These are phyloP conservation scores for Leucosporidium yakuticum DNA, from an alignment of 768 basidiomycete species.

Conservation along the genomic window DNA sequence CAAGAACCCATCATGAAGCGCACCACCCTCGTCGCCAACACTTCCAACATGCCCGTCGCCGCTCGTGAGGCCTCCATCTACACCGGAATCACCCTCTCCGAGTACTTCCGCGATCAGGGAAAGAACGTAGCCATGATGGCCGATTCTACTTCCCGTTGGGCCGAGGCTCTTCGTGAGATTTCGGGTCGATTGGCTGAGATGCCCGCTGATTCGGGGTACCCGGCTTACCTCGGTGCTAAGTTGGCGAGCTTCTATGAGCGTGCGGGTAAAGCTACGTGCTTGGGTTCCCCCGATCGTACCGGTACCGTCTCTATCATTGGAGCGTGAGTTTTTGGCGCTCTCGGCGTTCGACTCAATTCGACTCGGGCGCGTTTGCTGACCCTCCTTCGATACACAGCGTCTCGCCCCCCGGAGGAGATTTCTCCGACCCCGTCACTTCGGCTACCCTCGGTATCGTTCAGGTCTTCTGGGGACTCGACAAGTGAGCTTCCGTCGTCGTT, in stretches of 20 bases:
- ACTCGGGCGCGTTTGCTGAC: not conserved
- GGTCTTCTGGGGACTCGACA: conserved; percentile 99
- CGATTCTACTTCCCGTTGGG: conserved; percentile 98
- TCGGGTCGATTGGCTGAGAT: conserved; percentile 98
- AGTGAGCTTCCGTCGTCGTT: conserved; percentile 44
- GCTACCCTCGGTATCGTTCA: conserved; percentile 98
- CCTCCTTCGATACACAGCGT: conserved; percentile 55
- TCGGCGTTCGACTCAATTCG: too few species aligned
- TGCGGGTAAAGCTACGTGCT: conserved; percentile 87
- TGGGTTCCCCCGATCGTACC: conserved; percentile 78
- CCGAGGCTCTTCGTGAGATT: conserved; percentile 97
- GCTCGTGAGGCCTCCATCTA: conserved; percentile 99
- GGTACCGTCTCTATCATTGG: conserved; percentile 98
- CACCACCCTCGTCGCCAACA: conserved; percentile 96
- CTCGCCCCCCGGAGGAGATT: conserved; percentile 97
- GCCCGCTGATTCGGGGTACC: conserved; percentile 99
- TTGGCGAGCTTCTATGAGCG: conserved; percentile 97
- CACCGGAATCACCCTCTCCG: conserved; percentile 96
- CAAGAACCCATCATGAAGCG: conserved; percentile 99
- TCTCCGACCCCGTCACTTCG: conserved; percentile 96
- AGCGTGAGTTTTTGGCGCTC: conserved; percentile 65
- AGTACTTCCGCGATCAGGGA: conserved; percentile 99
- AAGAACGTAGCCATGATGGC: conserved; percentile 99
- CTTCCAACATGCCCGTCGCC: conserved; percentile 99
- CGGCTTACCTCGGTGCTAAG: conserved; percentile 92